Percentiles rank a stretch among this genome's conserved stretches.
Evolutionary conservation across 257 asterid genomes (phyloP).

Genomic region (Capsicum baccatum): DNA sequence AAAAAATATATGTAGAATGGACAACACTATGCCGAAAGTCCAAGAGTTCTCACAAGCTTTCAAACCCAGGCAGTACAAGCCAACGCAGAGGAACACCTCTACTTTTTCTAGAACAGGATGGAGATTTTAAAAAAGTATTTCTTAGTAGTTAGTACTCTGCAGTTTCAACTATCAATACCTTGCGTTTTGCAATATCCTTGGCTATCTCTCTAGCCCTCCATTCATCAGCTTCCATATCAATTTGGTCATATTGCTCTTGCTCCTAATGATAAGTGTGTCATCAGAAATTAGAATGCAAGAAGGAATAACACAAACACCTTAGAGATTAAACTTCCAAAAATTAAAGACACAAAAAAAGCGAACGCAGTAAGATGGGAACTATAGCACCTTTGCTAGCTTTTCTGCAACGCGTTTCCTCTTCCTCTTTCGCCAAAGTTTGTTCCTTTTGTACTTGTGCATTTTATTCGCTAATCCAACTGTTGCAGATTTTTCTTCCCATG

Average conservation of each 20-base stretch:
- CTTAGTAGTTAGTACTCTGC: not conserved
- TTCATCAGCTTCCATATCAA: constrained; percentile 90
- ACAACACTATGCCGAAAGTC: not conserved
- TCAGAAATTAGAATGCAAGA: not conserved
- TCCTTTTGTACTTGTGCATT: constrained; percentile 74
- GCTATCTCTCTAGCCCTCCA: constrained; percentile 92
- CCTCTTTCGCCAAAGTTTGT: constrained; percentile 84
- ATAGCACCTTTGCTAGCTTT: constrained; percentile 60
- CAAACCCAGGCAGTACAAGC: not conserved
- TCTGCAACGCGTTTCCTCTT: constrained; percentile 76
- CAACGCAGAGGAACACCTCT: not conserved
- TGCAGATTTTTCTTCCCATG: constrained; percentile 93
- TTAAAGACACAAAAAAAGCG: not conserved
- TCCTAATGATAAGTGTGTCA: constrained; percentile 53
- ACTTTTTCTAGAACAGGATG: not conserved
- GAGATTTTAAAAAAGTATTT: not conserved
- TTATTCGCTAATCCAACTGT: constrained; percentile 63
- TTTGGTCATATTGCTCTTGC: constrained; percentile 59
- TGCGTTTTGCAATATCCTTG: constrained; percentile 75
- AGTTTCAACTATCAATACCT: constrained; percentile 51
- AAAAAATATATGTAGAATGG: not conserved
- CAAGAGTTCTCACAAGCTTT: not conserved
- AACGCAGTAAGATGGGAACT: not conserved
- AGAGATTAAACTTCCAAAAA: not conserved
- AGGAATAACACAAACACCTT: constrained; percentile 3